These are phyloP conservation scores for Pyricularia sp. DNA, from an alignment of 2,329 filamentous ascomycete genomes.

Conservation along the genomic window DNA sequence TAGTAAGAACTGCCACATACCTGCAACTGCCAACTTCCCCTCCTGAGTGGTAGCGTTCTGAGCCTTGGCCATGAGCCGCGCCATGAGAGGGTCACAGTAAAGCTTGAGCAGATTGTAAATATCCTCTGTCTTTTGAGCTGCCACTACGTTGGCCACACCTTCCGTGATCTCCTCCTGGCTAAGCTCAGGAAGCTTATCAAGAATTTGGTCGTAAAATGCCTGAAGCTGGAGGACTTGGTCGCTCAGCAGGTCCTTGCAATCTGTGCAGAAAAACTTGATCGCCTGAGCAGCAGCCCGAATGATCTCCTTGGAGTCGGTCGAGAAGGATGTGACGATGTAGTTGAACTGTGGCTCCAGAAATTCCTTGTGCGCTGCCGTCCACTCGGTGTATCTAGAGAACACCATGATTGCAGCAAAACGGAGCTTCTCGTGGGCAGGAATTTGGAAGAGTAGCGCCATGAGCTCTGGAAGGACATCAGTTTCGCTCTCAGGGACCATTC, in stretches of 20 bases:
- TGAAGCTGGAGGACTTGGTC: slow-evolving; percentile 80
- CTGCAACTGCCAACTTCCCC: slow-evolving; percentile 76
- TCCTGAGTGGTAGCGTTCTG: slow-evolving; percentile 76
- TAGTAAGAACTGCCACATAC: slow-evolving; percentile 31
- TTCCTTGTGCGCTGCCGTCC: slow-evolving; percentile 90
- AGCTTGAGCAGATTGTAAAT: slow-evolving; percentile 80
- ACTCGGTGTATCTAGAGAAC: slow-evolving; percentile 91
- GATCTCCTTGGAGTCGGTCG: slow-evolving; percentile 81
- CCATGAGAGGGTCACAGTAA: slow-evolving; percentile 86
- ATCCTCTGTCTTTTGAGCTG: slow-evolving; percentile 71
- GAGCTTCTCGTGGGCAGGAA: slow-evolving; percentile 94
- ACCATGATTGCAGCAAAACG: slow-evolving; percentile 98
- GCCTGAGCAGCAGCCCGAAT: slow-evolving; percentile 84
- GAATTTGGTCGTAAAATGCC: slow-evolving; percentile 80
- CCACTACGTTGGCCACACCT: slow-evolving; percentile 85
- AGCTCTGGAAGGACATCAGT: slow-evolving; percentile 79
- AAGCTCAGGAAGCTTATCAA: slow-evolving; percentile 73
- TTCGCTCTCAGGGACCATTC: slow-evolving; percentile 90
- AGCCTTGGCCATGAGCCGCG: slow-evolving; percentile 76
- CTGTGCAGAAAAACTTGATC: slow-evolving; percentile 94
- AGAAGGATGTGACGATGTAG: slow-evolving; percentile 90
- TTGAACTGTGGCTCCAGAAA: slow-evolving; percentile 88
- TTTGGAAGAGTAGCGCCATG: slow-evolving; percentile 87
- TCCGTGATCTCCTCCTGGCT: slow-evolving; percentile 97
- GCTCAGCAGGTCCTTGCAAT: slow-evolving; percentile 81